phyloP scores from a whole-genome alignment of 2,329 filamentous ascomycete species.

The Hypoxylon sp. region DNA sequence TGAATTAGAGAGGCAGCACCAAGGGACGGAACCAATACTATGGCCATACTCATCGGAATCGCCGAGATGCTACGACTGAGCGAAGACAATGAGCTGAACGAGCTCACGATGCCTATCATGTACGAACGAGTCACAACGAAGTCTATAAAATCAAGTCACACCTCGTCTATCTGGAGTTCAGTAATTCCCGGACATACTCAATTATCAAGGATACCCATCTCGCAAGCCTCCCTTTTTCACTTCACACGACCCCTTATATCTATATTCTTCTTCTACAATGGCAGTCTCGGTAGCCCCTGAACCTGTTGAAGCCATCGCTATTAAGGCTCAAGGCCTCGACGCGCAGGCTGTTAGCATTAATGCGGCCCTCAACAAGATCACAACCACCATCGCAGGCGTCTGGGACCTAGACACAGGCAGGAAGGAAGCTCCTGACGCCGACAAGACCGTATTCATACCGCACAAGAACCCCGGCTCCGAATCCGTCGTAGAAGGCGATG shows the following conservation, averaged over 20 bases:
- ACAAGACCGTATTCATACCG: constrained; percentile 18
- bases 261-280: neutral
- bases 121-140: neutral
- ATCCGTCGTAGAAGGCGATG: constrained; percentile 19
- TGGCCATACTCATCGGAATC: constrained; percentile 1
- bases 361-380: constrained; percentile 27
- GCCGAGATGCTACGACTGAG: constrained; percentile 1
- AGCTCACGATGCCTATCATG: neutral
- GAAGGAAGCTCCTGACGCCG: constrained; percentile 10
- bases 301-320: constrained; percentile 20
- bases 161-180: neutral
- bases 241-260: neutral
- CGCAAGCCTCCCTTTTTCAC: neutral
- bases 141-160: constrained; percentile 4
- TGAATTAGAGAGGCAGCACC: neutral
- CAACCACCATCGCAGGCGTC: constrained; percentile 18
- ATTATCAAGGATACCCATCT: constrained; percentile 13
- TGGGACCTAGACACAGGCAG: constrained; percentile 22
- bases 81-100: neutral
- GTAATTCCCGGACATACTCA: neutral
- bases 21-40: neutral
- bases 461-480: constrained; percentile 24
- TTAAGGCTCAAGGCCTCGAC: constrained; percentile 18
- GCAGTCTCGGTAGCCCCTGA: constrained; percentile 4
- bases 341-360: constrained; percentile 19